Conservation (phyloP, 2,329 filamentous ascomycete genomes). For the Grosmannia huntii region DNA sequence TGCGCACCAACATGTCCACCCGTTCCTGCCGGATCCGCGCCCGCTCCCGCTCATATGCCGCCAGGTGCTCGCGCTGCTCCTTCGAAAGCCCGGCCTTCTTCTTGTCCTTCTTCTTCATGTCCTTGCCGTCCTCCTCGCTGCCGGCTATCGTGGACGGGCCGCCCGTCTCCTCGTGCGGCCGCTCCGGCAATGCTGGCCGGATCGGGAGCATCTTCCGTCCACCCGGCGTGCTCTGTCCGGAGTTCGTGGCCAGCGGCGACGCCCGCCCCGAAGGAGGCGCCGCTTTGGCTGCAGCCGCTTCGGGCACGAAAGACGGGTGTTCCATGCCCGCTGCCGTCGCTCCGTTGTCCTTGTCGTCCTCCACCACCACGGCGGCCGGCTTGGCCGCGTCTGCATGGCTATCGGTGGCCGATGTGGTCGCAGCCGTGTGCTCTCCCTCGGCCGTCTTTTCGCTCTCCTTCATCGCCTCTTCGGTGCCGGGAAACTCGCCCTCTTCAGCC, state of each 20-base stretch:
- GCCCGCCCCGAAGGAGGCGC: neutral
- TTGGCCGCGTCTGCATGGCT: slow-evolving; percentile 12
- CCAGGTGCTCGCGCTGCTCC: slow-evolving; percentile 86
- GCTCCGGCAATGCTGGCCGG: slow-evolving; percentile 79
- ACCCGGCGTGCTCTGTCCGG: slow-evolving; percentile 26
- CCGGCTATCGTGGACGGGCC: slow-evolving; percentile 49
- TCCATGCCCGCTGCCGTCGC: neutral
- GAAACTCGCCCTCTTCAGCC: slow-evolving; percentile 39
- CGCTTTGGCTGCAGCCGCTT: neutral
- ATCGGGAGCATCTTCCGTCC: slow-evolving; percentile 47
- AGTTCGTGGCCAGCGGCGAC: slow-evolving; percentile 19
- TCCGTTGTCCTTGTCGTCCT: slow-evolving; percentile 21
- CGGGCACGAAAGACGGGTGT: too few relatives aligned
- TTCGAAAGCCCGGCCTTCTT: slow-evolving; percentile 74
- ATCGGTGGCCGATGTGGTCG: slow-evolving; percentile 18
- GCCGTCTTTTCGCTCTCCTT: slow-evolving; percentile 37
- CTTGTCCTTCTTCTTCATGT: slow-evolving; percentile 44
- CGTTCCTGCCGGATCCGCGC: slow-evolving; percentile 72
- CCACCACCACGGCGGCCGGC: slow-evolving; percentile 26
- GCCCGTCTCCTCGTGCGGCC: slow-evolving; percentile 63
- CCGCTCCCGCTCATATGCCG: slow-evolving; percentile 78
- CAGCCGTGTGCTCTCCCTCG: slow-evolving; percentile 24
- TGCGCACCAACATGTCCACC: slow-evolving; percentile 69
- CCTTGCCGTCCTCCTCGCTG: slow-evolving; percentile 52
- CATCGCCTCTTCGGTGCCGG: slow-evolving; percentile 43